Conservation (phyloP, 179 eudicot genomes). For the Gypsophila paniculata region DNA sequence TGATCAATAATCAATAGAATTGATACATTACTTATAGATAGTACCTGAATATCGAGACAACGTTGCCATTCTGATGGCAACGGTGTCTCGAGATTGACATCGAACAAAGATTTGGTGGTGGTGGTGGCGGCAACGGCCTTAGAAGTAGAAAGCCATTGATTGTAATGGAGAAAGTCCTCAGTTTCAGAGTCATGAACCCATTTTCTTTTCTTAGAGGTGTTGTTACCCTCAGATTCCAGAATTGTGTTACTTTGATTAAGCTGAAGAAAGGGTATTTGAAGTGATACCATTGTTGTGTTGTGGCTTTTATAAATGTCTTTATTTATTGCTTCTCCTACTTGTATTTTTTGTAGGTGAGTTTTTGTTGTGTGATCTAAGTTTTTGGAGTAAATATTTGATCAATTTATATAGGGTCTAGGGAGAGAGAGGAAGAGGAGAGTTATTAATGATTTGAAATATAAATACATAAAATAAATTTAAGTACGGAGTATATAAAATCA, state of each 20-base stretch:
- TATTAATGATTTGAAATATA: too few species aligned
- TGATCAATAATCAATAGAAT: too few species aligned
- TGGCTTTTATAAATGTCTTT: background rate
- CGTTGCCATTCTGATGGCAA: constrained; percentile 75
- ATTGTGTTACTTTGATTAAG: constrained; percentile 20
- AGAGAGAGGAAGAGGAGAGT: constrained; percentile 18
- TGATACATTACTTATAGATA: too few species aligned
- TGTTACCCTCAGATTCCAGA: constrained; percentile 12
- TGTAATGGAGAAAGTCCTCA: constrained; percentile 27
- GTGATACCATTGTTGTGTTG: constrained; percentile 33
- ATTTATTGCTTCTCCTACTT: background rate
- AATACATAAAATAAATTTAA: too few species aligned
- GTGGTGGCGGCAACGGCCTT: constrained; percentile 4
- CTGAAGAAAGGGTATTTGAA: constrained; percentile 31
- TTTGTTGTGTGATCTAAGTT: constrained; percentile 18
- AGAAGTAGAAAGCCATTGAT: constrained; percentile 25
- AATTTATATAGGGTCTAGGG: constrained; percentile 23
- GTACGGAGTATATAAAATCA: too few species aligned
- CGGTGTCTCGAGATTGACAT: constrained; percentile 46
- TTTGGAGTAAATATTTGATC: constrained; percentile 10
- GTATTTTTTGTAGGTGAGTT: constrained; percentile 8
- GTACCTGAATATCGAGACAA: constrained; percentile 83
- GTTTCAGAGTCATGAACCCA: constrained; percentile 20
- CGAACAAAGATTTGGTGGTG: constrained; percentile 23
- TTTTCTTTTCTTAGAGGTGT: constrained; percentile 28